Conservation (phyloP, 495 filamentous ascomycete genomes). For the Aspergillus asperescens region DNA sequence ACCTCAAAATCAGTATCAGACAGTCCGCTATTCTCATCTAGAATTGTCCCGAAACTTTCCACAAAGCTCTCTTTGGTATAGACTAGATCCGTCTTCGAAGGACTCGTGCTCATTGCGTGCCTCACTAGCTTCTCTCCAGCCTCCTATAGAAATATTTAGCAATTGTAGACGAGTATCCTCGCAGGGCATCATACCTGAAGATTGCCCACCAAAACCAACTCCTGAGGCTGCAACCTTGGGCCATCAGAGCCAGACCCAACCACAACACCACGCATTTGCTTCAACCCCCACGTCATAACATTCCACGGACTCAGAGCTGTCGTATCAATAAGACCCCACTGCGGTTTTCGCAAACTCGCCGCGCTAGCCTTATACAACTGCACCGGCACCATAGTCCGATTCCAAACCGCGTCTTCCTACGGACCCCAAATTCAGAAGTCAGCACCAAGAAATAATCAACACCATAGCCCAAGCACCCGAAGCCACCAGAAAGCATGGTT, state of each 20-base stretch:
- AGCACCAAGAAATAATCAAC: neutral
- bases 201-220: slow-evolving; percentile 51
- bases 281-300: slow-evolving; percentile 70
- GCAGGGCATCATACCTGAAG: slow-evolving; percentile 36
- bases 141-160: slow-evolving; percentile 24
- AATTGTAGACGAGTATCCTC: neutral
- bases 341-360: slow-evolving; percentile 42
- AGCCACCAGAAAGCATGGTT: too few relatives aligned
- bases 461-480: neutral
- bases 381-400: slow-evolving; percentile 63
- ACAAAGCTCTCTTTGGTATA: slow-evolving; percentile 62
- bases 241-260: slow-evolving; percentile 35
- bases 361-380: slow-evolving; percentile 57
- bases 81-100: slow-evolving; percentile 54
- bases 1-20: slow-evolving; percentile 63
- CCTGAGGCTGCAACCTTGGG: slow-evolving; percentile 31
- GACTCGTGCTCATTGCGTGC: slow-evolving; percentile 35
- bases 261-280: slow-evolving; percentile 59
- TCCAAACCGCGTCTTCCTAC: slow-evolving; percentile 62
- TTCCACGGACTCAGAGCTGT: slow-evolving; percentile 48
- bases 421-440: neutral
- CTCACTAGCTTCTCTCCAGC: slow-evolving; percentile 42
- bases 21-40: slow-evolving; percentile 49
- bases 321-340: slow-evolving; percentile 54
- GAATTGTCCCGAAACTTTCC: slow-evolving; percentile 48